Base-by-base conservation (phyloP, 2,329 filamentous ascomycete species). In the Colletotrichum coccodes region DNA sequence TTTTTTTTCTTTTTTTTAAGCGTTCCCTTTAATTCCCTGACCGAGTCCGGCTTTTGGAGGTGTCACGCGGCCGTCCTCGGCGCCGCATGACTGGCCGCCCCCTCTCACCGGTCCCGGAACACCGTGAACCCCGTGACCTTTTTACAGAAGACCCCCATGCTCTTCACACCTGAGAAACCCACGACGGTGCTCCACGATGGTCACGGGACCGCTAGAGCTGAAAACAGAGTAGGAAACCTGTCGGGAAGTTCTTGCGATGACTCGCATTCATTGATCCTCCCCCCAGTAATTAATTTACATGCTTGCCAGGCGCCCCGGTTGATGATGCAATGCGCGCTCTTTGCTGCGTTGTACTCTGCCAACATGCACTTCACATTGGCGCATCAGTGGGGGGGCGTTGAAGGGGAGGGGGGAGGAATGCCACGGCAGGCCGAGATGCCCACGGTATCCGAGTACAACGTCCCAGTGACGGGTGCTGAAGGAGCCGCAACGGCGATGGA, bases 91-190 rank as follows among this genome's bases (percentile, higher is more conserved):
- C 61, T 68, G 61, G 61, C 65, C 54, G 57, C 49, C 28, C 21
- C 61, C 53, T 65, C 42, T 68, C 65, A 68, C 65, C 65, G 65
- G 65, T 68, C 54, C 65, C 65, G 53, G 60, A 64, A 59, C 32
- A 53, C 63, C 61, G 34, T 64, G 61, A 63, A 34, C 50, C 61
- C 63, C 61, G 28, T 64, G 61, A 63, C 44, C 38, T 30, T 30
- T 57, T 40, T 26, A n/a, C n/a, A 14, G 11, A 7, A 47, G 28
- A 47, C 44, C 11, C 23, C 46, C 46, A 49, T 49, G 23, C 5
- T 30, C 30, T n/a, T 11, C 9, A 4, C 16, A 30, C 8, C 18
- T 4, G 8, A 21, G 2, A 18, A 18, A 42, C 30, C 60, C 65
- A 59, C 61, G 65, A 21, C 53, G 40, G 26, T 47, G 30, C 36